phyloP scores from a whole-genome alignment of 176 grass and related monocot genomes.

The Rhynchospora tenuis region DNA sequence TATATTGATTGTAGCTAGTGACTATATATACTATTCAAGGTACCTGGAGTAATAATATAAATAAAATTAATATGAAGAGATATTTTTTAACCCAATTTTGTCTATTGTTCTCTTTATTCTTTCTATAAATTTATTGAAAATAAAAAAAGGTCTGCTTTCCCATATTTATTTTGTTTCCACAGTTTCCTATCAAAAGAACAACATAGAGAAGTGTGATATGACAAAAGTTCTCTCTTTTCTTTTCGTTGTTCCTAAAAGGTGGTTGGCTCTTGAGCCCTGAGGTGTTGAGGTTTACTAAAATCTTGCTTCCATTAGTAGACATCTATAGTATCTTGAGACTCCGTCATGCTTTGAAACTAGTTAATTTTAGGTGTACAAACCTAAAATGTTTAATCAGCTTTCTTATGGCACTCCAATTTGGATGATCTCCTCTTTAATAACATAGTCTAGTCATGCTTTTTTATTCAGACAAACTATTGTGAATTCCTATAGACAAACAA shows the following conservation, averaged over 20 bases:
- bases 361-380: not conserved
- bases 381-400: not conserved
- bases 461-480: not conserved
- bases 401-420: constrained; percentile 1
- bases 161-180: not conserved
- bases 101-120: not conserved
- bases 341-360: not conserved
- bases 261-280: constrained; percentile 18
- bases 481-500: not conserved
- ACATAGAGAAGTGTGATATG: constrained; percentile 19
- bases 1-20: not conserved
- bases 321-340: constrained; percentile 1
- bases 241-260: constrained; percentile 14
- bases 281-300: constrained; percentile 6
- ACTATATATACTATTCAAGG: too few species aligned
- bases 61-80: not conserved
- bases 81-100: not conserved
- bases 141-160: not conserved
- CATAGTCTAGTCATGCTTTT: not conserved
- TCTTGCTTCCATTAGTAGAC: not conserved
- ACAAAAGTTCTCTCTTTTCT: not conserved
- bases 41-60: not conserved
- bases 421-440: not conserved
- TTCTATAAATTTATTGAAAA: not conserved
- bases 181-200: not conserved